Conservation (phyloP, 2,329 filamentous ascomycete genomes). For the Colletotrichum falcatum region DNA sequence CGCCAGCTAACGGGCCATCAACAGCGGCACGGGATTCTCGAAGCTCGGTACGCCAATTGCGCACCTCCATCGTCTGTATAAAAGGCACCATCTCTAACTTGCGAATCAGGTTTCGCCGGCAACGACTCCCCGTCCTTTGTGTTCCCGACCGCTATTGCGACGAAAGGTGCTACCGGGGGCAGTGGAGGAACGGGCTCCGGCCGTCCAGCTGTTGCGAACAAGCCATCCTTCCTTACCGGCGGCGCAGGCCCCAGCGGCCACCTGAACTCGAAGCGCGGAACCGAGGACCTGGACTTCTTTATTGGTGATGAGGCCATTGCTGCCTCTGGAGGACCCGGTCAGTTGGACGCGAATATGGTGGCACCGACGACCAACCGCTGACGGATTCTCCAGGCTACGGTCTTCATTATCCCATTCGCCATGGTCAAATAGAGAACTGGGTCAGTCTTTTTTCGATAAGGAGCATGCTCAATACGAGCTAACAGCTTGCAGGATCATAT, state of each 20-base stretch:
- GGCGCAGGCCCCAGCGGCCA: conserved; percentile 87
- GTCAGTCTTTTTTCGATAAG: conserved; percentile 60
- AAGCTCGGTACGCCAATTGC: conserved; percentile 82
- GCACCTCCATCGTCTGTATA: conserved; percentile 14
- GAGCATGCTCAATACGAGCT: conserved; percentile 40
- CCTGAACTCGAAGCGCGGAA: conserved; percentile 91
- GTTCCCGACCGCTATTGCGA: conserved; percentile 98
- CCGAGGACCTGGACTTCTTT: conserved; percentile 98
- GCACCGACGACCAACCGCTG: conserved; percentile 39
- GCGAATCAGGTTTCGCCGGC: conserved; percentile 86
- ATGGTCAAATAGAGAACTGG: conserved; percentile 99
- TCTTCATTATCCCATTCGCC: conserved; percentile 95
- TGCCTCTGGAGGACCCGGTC: conserved; percentile 85
- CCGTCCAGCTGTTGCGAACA: conserved; percentile 90
- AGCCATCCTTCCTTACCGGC: conserved; percentile 94
- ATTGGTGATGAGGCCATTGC: conserved; percentile 96
- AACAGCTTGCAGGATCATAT: conserved; percentile 82
- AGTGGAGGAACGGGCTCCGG: conserved; percentile 84
- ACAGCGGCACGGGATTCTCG: conserved; percentile 98
- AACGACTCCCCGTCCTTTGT: conserved; percentile 99
- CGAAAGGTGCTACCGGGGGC: conserved; percentile 81
- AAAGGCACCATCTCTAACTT: conserved; percentile 45
- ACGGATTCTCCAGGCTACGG: conserved; percentile 77
- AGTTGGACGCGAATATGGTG: conserved; percentile 43
- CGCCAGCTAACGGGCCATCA: conserved; percentile 45